Conservation (phyloP, 2,329 filamentous ascomycete species). For the Diplodia mutila region DNA sequence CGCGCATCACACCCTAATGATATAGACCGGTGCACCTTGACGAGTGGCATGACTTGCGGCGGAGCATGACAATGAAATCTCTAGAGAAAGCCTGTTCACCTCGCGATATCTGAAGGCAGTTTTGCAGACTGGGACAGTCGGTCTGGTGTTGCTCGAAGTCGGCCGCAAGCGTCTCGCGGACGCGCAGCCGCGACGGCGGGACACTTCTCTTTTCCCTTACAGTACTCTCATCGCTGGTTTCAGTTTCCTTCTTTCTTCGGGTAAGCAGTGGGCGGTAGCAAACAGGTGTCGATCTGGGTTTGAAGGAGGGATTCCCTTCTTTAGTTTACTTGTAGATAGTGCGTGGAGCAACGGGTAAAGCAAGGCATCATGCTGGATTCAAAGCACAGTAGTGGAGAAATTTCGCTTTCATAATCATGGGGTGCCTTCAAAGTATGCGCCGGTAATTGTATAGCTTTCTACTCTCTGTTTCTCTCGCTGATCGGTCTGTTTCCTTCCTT, state of each 20-base stretch:
- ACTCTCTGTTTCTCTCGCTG: neutral
- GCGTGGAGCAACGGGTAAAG: slow-evolving; percentile 27
- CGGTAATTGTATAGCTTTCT: slow-evolving; percentile 25
- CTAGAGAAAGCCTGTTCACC: slow-evolving; percentile 16
- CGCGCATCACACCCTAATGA: slow-evolving; percentile 23
- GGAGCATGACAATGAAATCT: slow-evolving; percentile 21
- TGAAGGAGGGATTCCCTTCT: slow-evolving; percentile 24
- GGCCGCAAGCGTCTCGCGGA: neutral
- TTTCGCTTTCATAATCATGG: slow-evolving; percentile 14
- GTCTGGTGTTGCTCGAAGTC: neutral
- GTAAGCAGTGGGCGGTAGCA: slow-evolving; percentile 19
- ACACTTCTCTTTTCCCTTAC: slow-evolving; percentile 3
- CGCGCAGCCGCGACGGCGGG: neutral
- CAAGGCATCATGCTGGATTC: slow-evolving; percentile 25
- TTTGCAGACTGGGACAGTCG: neutral
- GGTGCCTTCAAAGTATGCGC: slow-evolving; percentile 21
- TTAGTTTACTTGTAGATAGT: slow-evolving; percentile 35
- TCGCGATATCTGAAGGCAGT: slow-evolving; percentile 9
- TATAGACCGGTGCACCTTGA: slow-evolving; percentile 25
- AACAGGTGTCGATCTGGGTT: slow-evolving; percentile 22
- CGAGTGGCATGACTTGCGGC: slow-evolving; percentile 22
- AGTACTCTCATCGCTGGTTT: slow-evolving; percentile 19
- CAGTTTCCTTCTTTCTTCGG: slow-evolving; percentile 3
- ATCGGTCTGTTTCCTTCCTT: slow-evolving; percentile 2
- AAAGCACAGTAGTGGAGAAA: slow-evolving; percentile 24